Conservation (phyloP, 176 grass and related monocot genomes). For the Hyparrhenia diplandra region DNA sequence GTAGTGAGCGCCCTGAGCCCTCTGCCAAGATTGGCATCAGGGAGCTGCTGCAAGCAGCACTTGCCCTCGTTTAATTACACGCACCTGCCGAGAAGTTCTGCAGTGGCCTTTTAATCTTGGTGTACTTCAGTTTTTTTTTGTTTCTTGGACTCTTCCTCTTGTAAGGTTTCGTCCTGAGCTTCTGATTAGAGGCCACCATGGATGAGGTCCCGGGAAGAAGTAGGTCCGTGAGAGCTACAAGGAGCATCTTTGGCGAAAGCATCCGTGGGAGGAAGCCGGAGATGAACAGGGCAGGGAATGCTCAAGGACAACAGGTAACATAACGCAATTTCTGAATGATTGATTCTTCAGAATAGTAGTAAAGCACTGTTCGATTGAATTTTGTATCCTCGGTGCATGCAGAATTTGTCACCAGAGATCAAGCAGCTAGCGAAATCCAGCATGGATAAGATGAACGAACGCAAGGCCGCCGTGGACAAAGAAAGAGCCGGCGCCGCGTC, state of each 20-base stretch:
- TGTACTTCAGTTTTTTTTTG: not conserved
- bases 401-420: slow-evolving; percentile 44
- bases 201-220: slow-evolving; percentile 33
- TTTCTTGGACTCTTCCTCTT: not conserved
- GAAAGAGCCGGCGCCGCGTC: slow-evolving; percentile 56
- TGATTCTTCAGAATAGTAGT: not conserved
- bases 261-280: slow-evolving; percentile 47
- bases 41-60: not conserved
- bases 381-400: not conserved
- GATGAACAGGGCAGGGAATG: slow-evolving; percentile 21
- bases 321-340: not conserved
- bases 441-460: slow-evolving; percentile 40
- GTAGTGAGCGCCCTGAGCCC: slow-evolving; percentile 20
- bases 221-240: slow-evolving; percentile 66
- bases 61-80: slow-evolving; percentile 19
- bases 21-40: slow-evolving; percentile 27
- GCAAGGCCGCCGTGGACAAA: slow-evolving; percentile 43
- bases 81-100: not conserved
- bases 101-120: not conserved
- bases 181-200: slow-evolving; percentile 49
- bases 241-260: slow-evolving; percentile 77
- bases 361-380: not conserved
- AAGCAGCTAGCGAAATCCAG: slow-evolving; percentile 41
- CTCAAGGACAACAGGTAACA: slow-evolving; percentile 49
- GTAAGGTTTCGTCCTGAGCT: slow-evolving; percentile 2